Evolutionary conservation across 495 filamentous ascomycete genomes (phyloP), one percentile per base, ranked within the genome.

Genomic region (Schizothecium vesticola): DNA sequence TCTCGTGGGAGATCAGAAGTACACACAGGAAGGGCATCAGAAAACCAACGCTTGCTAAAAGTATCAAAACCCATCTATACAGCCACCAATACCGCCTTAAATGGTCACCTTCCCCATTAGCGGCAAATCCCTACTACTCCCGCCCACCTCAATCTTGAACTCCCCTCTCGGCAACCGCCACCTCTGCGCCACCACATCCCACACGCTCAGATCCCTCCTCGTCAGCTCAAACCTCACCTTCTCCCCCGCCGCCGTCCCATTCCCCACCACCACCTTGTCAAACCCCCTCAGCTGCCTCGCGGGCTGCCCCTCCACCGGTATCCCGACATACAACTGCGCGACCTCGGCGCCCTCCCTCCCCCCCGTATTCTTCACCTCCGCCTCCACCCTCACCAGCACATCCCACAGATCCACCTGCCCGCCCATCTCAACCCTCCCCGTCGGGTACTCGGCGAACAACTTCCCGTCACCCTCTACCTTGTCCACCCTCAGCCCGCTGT

Each of bases 251-350:
- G 76, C 80, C 0, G 84, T 84, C 1, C 78, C 71, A 24, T 78
- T 70, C 22, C 58, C 61, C 13, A 90, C 67, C 24, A 73, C 75
- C 6, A 83, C 75, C 77, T 93, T 93, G 55, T 83, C 83, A 73
- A 92, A 93, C 16, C 90, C 90, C 3, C 90, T 79, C 13, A 93
- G 78, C 71, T 89, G 86, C 65, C 83, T 78, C 6, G 85, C 77
- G 0, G 88, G 88, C 51, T 68, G 64, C 59, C 23, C 70, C 56
- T 23, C 72, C 61, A 28, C 76, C 72, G 87, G 88, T 29, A 88
- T 82, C 0, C 81, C 78, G 16, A 91, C 76, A 71, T 92, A 92
- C 5, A 91, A 76, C 81, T 92, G 87, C 33, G 86, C 84, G 2
- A 91, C 86, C 67, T 86, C 82, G 7, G 81, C 80, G 9, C 85